Base-by-base conservation (phyloP, 2,329 filamentous ascomycete species). In the Chalaropsis thielavioides region DNA sequence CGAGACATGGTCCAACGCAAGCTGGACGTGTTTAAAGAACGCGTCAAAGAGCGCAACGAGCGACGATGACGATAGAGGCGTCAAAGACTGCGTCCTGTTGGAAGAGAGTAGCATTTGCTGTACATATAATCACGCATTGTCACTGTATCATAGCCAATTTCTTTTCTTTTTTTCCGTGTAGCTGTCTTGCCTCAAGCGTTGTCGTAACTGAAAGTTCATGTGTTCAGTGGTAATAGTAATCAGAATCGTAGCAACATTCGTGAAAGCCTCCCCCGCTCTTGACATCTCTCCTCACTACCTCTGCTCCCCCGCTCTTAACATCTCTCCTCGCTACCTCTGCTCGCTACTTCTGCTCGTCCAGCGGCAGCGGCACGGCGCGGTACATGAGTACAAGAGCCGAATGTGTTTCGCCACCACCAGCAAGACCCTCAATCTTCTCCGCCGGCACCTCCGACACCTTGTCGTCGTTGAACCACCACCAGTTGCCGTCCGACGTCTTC, bases 401-500 rank as follows among this genome's bases (percentile, higher is more conserved):
- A 75, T 94, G 89, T 64, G 85, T 88, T 76, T 94, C 89, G 69
- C 91, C 92, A 72, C 95, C 94, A 67, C 94, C 95, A 62, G 91
- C 83, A 62, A 99, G 81, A 2, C 86, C 88, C 73, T 92, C 89
- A 69, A 99, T 95, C 79, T 95, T 94, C 71, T 97, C 92, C 31
- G 84, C 80, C 17, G 90, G 85, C 35, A 99, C 94, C 78, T 99
- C 94, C 15, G 88, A 85, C 41, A 99, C 94, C 78, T 91, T 95
- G 73, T 99, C 92, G 72, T 99, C 94, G 75, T 99, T 97, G 81
- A 99, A 99, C 92, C 94, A 99, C 92, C 94, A 99, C 94, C 94
- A 99, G 71, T 91, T 96, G 70, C 89, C 91, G 72, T 95, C 90
- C 72, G 95, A 90, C 72, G 88, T 85, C 71, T 84, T 80, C 78